Evolutionary conservation across 2,329 filamentous ascomycete genomes (phyloP).

Genomic region (Epichloe uncinata): DNA sequence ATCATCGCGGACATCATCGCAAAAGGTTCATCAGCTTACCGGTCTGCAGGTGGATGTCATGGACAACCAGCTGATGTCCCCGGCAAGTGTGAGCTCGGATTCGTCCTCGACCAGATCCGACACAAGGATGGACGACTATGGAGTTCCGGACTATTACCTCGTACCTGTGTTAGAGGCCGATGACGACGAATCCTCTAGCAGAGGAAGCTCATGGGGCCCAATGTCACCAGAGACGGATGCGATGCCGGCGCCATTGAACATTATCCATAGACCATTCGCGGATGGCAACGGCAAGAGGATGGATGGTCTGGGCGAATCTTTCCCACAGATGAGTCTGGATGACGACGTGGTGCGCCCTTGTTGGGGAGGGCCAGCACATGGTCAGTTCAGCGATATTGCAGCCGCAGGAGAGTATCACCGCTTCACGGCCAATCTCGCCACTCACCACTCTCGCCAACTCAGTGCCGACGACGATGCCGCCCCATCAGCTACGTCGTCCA

Average conservation of each 20-base stretch:
- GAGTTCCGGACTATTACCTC: constrained; percentile 3
- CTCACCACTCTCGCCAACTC: constrained; percentile 1
- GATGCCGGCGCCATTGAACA: constrained; percentile 5
- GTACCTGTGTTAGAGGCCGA: constrained; percentile 11
- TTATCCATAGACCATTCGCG: constrained; percentile 1
- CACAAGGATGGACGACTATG: neutral
- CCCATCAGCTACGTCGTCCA: neutral
- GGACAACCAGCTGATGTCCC: constrained; percentile 3
- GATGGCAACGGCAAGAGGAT: constrained; percentile 5
- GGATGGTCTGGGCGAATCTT: neutral
- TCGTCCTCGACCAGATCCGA: constrained; percentile 2
- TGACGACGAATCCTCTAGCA: constrained; percentile 9
- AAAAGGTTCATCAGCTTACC: constrained; percentile 29
- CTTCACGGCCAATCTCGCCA: constrained; percentile 20
- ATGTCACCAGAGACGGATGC: constrained; percentile 8
- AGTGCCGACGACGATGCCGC: neutral
- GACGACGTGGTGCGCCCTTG: constrained; percentile 5
- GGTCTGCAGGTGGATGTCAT: constrained; percentile 24
- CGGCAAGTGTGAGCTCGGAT: constrained; percentile 3
- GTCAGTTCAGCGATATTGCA: constrained; percentile 18
- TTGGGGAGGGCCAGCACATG: constrained; percentile 12
- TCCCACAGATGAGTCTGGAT: constrained; percentile 1
- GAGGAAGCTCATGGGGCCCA: constrained; percentile 11
- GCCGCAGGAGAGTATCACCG: constrained; percentile 23
- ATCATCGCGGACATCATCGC: constrained; percentile 15